phyloP scores from a whole-genome alignment of 1,284 basidiomycete species.

The Trametes versicolor region DNA sequence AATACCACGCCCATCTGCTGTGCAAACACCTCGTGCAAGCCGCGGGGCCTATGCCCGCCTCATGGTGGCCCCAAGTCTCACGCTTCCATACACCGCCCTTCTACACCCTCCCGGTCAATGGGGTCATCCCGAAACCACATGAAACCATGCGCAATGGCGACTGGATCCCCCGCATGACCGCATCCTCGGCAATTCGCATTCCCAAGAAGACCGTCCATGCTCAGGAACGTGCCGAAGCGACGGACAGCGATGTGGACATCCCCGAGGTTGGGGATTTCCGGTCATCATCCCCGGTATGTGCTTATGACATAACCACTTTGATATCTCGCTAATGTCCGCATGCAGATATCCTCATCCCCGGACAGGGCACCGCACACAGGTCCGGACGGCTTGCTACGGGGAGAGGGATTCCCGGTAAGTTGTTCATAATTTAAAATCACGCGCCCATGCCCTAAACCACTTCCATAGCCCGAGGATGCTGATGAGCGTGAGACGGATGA shows the following conservation, averaged over 20 bases:
- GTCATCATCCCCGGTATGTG: too few species aligned
- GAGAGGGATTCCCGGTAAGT: conserved; percentile 21
- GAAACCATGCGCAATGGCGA: not conserved
- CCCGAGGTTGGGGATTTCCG: conserved; percentile 49
- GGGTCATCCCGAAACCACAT: not conserved
- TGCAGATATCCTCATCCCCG: not conserved
- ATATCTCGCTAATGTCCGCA: not conserved
- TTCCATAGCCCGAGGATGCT: conserved; percentile 17
- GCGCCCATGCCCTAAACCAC: not conserved
- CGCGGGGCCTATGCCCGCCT: not conserved
- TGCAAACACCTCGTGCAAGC: conserved; percentile 35
- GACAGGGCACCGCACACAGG: not conserved
- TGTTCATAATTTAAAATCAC: not conserved
- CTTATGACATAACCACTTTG: too few species aligned
- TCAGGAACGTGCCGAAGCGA: not conserved
- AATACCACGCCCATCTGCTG: conserved; percentile 30
- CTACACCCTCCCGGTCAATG: conserved; percentile 24
- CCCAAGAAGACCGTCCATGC: not conserved
- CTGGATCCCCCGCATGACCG: conserved; percentile 7
- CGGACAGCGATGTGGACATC: conserved; percentile 56
- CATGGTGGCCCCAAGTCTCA: conserved; percentile 24
- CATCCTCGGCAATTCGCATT: not conserved
- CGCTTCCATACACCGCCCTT: conserved; percentile 29
- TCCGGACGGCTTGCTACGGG: conserved; percentile 6
- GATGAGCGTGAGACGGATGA: not conserved